Evolutionary conservation across 805 yeast genomes (phyloP).

Genomic region (Myxozyma geophila): DNA sequence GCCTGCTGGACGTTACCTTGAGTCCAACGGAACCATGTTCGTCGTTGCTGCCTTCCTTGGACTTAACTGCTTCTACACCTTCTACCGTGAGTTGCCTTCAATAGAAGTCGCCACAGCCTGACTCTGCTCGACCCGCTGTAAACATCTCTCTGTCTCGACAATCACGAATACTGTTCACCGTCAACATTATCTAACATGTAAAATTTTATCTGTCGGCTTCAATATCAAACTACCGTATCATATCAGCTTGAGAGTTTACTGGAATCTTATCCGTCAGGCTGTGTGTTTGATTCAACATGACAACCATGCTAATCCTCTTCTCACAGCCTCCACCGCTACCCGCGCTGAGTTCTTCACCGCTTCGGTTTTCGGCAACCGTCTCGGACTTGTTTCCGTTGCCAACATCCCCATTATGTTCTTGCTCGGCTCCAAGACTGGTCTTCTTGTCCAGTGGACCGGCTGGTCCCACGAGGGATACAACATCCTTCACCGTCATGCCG

Average conservation of each 20-base stretch:
- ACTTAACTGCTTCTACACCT: constrained; percentile 35
- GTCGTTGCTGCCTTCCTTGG: constrained; percentile 32
- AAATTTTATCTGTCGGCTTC: neutral
- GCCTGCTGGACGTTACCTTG: constrained; percentile 38
- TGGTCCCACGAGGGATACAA: constrained; percentile 38
- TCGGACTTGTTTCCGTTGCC: constrained; percentile 37
- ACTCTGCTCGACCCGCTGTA: too few species aligned
- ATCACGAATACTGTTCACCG: too few species aligned
- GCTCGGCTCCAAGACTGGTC: constrained; percentile 38
- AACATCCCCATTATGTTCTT: constrained; percentile 38
- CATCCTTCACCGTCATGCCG: constrained; percentile 37
- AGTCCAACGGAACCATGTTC: constrained; percentile 36
- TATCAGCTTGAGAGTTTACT: too few species aligned
- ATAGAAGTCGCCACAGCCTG: neutral
- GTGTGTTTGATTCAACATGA: too few species aligned
- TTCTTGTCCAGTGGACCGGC: constrained; percentile 38
- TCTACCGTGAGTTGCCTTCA: constrained; percentile 27
- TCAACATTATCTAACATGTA: too few species aligned
- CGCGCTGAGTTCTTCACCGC: constrained; percentile 22
- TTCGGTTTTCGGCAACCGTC: constrained; percentile 33
- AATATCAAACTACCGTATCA: neutral
- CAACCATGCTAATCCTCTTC: neutral
- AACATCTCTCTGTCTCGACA: too few species aligned
- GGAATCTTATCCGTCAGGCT: too few species aligned
- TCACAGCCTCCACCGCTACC: constrained; percentile 11